phyloP scores from a whole-genome alignment of 2,329 filamentous ascomycete genomes.

The Plenodomus tracheiphilus region DNA sequence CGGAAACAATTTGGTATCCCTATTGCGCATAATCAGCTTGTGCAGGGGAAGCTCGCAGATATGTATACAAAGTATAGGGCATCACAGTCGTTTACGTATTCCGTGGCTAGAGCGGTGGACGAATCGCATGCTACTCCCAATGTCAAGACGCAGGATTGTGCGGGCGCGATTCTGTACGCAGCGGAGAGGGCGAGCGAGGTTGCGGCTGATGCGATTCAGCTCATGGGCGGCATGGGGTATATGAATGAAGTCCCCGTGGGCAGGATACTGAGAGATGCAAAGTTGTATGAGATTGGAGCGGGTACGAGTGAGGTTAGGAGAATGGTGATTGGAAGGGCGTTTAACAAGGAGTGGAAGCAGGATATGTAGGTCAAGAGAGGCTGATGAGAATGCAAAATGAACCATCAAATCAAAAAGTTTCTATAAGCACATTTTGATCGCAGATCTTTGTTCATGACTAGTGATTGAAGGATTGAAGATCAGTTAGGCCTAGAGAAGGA shows the following conservation, averaged over 20 bases:
- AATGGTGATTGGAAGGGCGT: slow-evolving; percentile 91
- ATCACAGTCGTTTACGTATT: slow-evolving; percentile 83
- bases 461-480: too few relatives aligned
- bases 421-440: too few relatives aligned
- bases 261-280: slow-evolving; percentile 74
- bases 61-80: slow-evolving; percentile 96
- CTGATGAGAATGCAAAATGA: too few relatives aligned
- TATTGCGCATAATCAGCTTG: slow-evolving; percentile 88
- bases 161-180: slow-evolving; percentile 89
- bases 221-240: slow-evolving; percentile 94
- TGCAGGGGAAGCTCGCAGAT: slow-evolving; percentile 91
- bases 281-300: slow-evolving; percentile 94
- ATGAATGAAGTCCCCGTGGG: slow-evolving; percentile 94
- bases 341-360: slow-evolving; percentile 76
- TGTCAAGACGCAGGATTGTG: slow-evolving; percentile 88
- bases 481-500: too few relatives aligned
- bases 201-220: slow-evolving; percentile 84
- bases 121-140: slow-evolving; percentile 50
- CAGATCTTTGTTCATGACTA: too few relatives aligned
- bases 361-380: slow-evolving; percentile 11
- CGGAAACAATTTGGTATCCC: slow-evolving; percentile 86
- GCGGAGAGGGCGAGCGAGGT: slow-evolving; percentile 89
- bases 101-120: slow-evolving; percentile 78
- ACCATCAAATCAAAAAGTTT: too few relatives aligned
- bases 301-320: slow-evolving; percentile 92